Evolutionary conservation across 176 grass and related monocot genomes (phyloP).

Genomic region (Oryza officinalis): DNA sequence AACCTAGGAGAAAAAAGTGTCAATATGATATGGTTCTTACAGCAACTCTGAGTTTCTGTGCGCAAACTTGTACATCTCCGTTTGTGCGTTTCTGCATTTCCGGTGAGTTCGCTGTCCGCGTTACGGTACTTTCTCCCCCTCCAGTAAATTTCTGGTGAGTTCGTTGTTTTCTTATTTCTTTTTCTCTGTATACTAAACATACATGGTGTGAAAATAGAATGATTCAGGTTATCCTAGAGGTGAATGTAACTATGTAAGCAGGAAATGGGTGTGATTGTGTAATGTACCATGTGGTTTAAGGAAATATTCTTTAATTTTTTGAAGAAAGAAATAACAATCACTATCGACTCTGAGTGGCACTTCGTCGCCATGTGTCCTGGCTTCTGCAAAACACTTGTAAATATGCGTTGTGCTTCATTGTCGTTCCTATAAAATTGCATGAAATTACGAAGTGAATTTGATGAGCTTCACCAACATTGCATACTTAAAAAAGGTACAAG

Average conservation of each 20-base stretch:
- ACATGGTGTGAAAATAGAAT: conserved; percentile 44
- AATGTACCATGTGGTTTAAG: conserved; percentile 38
- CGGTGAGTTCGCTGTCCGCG: conserved; percentile 34
- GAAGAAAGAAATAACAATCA: conserved; percentile 19
- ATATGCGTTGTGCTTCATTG: neutral
- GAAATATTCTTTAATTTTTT: conserved; percentile 41
- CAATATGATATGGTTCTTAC: conserved; percentile 36
- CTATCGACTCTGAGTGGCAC: neutral
- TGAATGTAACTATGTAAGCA: conserved; percentile 36
- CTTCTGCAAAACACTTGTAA: neutral
- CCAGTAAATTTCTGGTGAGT: neutral
- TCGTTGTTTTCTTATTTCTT: conserved; percentile 21
- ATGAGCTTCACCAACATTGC: neutral
- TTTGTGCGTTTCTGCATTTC: conserved; percentile 36
- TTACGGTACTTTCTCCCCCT: conserved; percentile 15
- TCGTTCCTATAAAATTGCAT: neutral
- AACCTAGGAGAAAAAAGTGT: conserved; percentile 58
- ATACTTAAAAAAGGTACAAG: no score
- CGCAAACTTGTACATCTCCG: conserved; percentile 54
- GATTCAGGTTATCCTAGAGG: conserved; percentile 41
- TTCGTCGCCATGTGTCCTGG: neutral
- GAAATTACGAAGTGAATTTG: neutral
- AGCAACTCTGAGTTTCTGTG: conserved; percentile 38
- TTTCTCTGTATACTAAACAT: conserved; percentile 46
- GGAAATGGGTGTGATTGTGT: conserved; percentile 30